Evolutionary conservation across 2,329 filamentous ascomycete genomes (phyloP).

Genomic region (Hypoxylon sp.): DNA sequence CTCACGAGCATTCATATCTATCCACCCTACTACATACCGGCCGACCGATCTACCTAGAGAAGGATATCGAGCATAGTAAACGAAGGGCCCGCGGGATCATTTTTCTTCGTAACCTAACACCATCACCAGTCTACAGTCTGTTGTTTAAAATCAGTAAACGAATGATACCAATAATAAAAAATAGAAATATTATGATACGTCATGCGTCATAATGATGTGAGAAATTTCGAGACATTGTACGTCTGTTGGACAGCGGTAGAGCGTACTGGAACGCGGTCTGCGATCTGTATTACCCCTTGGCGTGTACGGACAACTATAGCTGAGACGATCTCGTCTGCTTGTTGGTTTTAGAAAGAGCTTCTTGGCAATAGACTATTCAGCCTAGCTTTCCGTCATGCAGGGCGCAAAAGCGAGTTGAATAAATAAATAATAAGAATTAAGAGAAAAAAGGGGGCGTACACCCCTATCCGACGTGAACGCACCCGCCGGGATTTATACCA

Average conservation of each 20-base stretch:
- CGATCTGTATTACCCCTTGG: not conserved
- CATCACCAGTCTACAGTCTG: not conserved
- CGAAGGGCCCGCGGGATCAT: constrained; percentile 15
- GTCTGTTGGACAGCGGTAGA: not conserved
- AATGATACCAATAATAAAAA: constrained; percentile 30
- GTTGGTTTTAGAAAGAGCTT: not conserved
- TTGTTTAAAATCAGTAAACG: constrained; percentile 30
- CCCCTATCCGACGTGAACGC: not conserved
- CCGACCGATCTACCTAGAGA: constrained; percentile 31
- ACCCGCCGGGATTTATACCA: constrained; percentile 6
- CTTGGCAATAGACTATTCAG: not conserved
- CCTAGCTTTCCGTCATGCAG: not conserved
- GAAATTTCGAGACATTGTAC: not conserved
- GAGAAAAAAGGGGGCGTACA: not conserved
- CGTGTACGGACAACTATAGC: not conserved
- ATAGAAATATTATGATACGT: constrained; percentile 17
- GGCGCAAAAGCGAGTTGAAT: not conserved
- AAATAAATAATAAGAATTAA: not conserved
- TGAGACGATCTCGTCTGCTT: not conserved
- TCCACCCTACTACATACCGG: too few species aligned
- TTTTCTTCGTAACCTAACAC: not conserved
- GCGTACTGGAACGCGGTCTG: not conserved
- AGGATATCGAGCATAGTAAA: constrained; percentile 31
- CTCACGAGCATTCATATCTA: constrained; percentile 15
- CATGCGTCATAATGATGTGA: not conserved